A percentile compares a stretch with the other conserved stretches of the same genome.
These are phyloP conservation scores for Ophiostoma montium DNA, from an alignment of 2,329 filamentous ascomycete genomes.

Conservation along the genomic window DNA sequence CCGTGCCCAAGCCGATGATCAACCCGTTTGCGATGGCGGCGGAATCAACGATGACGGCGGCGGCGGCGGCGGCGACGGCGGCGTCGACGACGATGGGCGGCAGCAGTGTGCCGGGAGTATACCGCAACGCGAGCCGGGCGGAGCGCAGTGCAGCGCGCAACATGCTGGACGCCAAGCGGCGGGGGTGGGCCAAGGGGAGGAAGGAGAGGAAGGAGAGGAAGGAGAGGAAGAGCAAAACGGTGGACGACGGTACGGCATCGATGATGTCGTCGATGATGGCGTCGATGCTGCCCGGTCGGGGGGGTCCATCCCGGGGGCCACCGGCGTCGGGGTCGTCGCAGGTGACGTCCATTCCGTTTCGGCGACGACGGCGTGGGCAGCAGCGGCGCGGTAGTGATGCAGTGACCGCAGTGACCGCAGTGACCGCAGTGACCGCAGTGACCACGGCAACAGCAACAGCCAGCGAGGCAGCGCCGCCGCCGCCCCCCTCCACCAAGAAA, in stretches of 20 bases:
- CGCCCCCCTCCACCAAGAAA: background rate
- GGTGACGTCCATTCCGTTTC: too few species aligned
- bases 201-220: constrained; percentile 19
- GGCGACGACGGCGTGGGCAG: too few species aligned
- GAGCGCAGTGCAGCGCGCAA: constrained; percentile 48
- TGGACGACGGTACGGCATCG: background rate
- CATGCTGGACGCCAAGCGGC: constrained; percentile 43
- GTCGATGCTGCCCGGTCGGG: background rate
- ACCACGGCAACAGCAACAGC: too few species aligned
- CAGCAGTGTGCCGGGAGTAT: too few species aligned
- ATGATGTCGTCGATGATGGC: background rate
- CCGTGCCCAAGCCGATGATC: constrained; percentile 7
- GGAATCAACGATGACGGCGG: constrained; percentile 10
- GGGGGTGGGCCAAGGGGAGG: constrained; percentile 33
- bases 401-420: too few species aligned
- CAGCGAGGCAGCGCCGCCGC: background rate
- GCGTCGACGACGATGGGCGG: too few species aligned
- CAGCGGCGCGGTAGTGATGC: too few species aligned
- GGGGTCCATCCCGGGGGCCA: too few species aligned
- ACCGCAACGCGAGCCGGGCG: constrained; percentile 38
- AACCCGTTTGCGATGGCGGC: constrained; percentile 17
- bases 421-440: too few species aligned
- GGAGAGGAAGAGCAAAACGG: background rate
- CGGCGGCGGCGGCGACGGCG: constrained; percentile 23
- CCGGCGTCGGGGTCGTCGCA: background rate